phyloP scores from a whole-genome alignment of 2,329 filamentous ascomycete species.

The Curvularia sp. region DNA sequence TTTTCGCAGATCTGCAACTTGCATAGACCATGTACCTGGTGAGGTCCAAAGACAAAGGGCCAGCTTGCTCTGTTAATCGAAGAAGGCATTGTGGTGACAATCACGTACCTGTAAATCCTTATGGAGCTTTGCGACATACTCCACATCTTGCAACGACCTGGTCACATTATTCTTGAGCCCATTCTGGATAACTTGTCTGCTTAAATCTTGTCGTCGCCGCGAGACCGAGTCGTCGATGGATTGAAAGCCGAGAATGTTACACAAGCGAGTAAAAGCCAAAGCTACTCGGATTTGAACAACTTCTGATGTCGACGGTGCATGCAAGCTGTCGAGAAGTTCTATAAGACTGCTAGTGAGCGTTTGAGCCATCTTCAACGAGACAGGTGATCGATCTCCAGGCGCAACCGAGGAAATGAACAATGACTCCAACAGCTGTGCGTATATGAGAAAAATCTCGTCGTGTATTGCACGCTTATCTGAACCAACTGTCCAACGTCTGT shows the following conservation, averaged over 20 bases:
- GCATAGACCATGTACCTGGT: slow-evolving; percentile 35
- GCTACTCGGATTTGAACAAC: slow-evolving; percentile 38
- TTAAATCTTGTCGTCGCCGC: slow-evolving; percentile 7
- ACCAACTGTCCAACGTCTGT: slow-evolving; percentile 30
- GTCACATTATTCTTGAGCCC: slow-evolving; percentile 28
- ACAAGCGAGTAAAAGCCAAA: slow-evolving; percentile 31
- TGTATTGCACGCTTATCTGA: slow-evolving; percentile 20
- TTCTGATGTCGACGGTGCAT: slow-evolving; percentile 23
- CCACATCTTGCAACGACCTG: slow-evolving; percentile 29
- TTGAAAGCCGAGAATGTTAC: slow-evolving; percentile 11
- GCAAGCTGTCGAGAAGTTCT: slow-evolving; percentile 30
- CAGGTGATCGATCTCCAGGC: slow-evolving; percentile 12
- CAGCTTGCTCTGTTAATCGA: slow-evolving; percentile 33
- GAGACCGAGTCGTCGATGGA: background rate
- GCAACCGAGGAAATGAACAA: slow-evolving; percentile 16
- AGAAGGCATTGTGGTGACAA: background rate
- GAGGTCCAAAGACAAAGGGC: slow-evolving; percentile 46
- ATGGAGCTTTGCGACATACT: slow-evolving; percentile 28
- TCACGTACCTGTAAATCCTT: slow-evolving; percentile 45
- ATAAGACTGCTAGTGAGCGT: slow-evolving; percentile 28
- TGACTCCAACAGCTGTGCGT: slow-evolving; percentile 34
- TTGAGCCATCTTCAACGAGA: slow-evolving; percentile 33
- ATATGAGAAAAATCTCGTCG: slow-evolving; percentile 33
- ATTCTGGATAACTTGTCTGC: slow-evolving; percentile 20
- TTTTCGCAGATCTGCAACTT: slow-evolving; percentile 32